phyloP scores from a whole-genome alignment of 805 yeast species.

The Priceomyces melissophilus region DNA sequence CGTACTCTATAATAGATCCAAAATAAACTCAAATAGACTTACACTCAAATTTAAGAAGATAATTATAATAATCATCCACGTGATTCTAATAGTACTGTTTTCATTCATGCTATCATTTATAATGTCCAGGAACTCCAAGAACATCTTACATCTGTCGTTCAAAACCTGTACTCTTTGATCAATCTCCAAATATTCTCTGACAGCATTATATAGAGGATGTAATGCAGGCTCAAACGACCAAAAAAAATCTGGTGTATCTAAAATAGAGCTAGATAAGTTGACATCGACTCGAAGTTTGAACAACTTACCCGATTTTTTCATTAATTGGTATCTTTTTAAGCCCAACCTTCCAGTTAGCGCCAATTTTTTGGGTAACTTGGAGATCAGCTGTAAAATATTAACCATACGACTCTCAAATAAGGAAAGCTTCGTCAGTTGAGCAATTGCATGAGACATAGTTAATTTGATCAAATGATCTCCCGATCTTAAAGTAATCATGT shows the following conservation, averaged over 20 bases:
- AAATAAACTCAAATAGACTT: constrained; percentile 65
- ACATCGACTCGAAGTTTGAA: constrained; percentile 92
- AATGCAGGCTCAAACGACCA: constrained; percentile 95
- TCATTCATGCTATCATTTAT: constrained; percentile 94
- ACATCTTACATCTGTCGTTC: constrained; percentile 91
- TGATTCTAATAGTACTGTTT: constrained; percentile 84
- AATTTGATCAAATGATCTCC: constrained; percentile 91
- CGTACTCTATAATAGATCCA: constrained; percentile 35
- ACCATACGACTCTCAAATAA: constrained; percentile 91
- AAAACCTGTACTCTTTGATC: constrained; percentile 92
- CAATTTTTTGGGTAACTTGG: constrained; percentile 83
- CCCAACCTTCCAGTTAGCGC: constrained; percentile 90
- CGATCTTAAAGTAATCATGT: constrained; percentile 84
- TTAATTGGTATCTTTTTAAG: constrained; percentile 74
- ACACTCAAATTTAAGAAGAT: constrained; percentile 77
- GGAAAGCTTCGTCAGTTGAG: constrained; percentile 90
- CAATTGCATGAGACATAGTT: constrained; percentile 93
- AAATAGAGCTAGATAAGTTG: constrained; percentile 80
- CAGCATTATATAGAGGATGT: constrained; percentile 86
- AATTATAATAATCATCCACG: constrained; percentile 83
- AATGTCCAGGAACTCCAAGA: constrained; percentile 87
- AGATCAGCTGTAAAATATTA: constrained; percentile 73
- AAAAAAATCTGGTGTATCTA: constrained; percentile 94
- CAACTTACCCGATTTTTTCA: constrained; percentile 85
- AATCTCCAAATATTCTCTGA: constrained; percentile 88